Base-by-base conservation (phyloP, 345 rosid species). In the Ceriops tagal region DNA sequence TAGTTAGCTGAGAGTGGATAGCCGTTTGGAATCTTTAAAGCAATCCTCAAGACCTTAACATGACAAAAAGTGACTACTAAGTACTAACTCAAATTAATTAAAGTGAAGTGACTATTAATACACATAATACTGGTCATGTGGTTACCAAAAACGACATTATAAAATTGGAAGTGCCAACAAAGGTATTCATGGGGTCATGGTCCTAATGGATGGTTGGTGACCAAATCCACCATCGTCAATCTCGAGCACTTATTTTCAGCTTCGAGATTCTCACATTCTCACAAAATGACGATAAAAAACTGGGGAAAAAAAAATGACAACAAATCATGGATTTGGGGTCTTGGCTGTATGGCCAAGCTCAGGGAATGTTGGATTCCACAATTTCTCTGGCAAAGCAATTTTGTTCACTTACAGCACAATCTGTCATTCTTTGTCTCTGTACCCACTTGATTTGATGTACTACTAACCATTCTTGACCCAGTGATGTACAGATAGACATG, bases 261-360 rank as follows among this genome's bases (percentile, higher is more conserved):
- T 70, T 80, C 74, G 84, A 82, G 79, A 68, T 83, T 79, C 83
- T 79, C 83, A 84, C 87, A 84, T 84, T 80, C 49, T 73, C 71
- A 58, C 20, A 47, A 19, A 34, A 52, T 67, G 19, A 43, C 18
- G 16, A 15, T 13, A 31, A 26, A 34, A 19, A 16, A 8, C 53
- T 53, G 46, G 62, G 62, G 30, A 37, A 0, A 26, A 19, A 69
- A 51, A 20, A 15, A 53, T 11, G 4, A 43, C 16, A 43, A 43
- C 18, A 43, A 43, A 43, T 43, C 49, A 32, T 51, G 46, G 61
- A 52, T 57, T 64, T 70, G 65, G 79, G 79, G 63, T 62, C 76
- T 71, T 78, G 71, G 55, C 62, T 77, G 77, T 22, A 69, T 84
- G 84, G 76, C 81, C 81, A 71, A 81, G 67, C 75, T 65, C 71